Evolutionary conservation across 106 monocot genomes (phyloP), one percentile per base, ranked within the genome.

Genomic region (Ottelia alismoides): DNA sequence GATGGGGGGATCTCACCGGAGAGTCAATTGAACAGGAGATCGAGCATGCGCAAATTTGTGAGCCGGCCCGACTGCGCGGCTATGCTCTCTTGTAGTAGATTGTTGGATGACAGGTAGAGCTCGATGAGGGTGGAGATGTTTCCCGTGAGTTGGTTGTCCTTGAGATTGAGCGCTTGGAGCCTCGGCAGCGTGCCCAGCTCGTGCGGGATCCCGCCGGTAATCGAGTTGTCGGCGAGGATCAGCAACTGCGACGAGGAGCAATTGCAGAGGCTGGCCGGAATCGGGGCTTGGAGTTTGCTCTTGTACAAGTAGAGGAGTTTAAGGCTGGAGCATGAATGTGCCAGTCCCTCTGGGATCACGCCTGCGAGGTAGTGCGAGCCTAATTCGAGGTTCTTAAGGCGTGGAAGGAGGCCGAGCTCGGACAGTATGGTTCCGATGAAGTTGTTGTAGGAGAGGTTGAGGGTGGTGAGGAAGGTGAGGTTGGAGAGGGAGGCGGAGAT

Each of bases 401-500:
- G 2, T 16, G 50, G 18, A 5, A 51, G 22, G 25, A 0, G 22
- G 22, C 49, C 62, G 1, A 62, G 17, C 1, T 30, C 30, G 6
- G 31, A 3, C 2, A 52, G 61, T 9, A 52, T 31, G 7, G 24
- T n/a, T 14, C 63, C 63, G 20, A 1, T 25, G 22, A 63, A 28
- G 1, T 26, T 1, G 22, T 53, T 53, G 1, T 2, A 12, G 25
- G 0, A 12, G 22, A 53, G 25, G 11, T 24, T 6, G 51, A 63
- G 22, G 2, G 6, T 4, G n/a, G 18, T 12, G 30, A 63, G 63
- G 35, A 52, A 52, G 11, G 63, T 51, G 63, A 63, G 63, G 50
- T 63, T 63, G 11, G 63, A 5, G 1, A 63, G 1, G 21, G 31
- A 35, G 2, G 50, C 25, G 18, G 63, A 40, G 27, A 63, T 51